Evolutionary conservation across 306 rosid genomes (phyloP).

Genomic region (Calophaca sinica): DNA sequence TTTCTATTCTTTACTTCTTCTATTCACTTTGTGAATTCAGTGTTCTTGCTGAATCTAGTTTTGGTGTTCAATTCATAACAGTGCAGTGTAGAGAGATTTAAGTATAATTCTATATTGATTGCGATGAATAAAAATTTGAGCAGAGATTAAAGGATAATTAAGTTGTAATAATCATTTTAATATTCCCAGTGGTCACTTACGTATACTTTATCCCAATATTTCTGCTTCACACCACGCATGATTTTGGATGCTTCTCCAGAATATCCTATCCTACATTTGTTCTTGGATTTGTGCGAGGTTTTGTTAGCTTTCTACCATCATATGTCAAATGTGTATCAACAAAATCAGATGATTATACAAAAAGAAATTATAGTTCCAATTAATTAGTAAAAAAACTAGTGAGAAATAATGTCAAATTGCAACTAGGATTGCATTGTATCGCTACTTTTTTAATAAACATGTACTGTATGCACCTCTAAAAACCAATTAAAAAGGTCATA

Average conservation of each 20-base stretch:
- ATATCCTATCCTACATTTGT: constrained; percentile 21
- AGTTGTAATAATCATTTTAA: background rate
- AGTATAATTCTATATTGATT: background rate
- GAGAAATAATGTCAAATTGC: background rate
- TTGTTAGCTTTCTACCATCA: background rate
- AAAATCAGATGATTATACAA: background rate
- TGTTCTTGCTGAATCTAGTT: too few species aligned
- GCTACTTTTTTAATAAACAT: background rate
- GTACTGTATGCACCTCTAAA: background rate
- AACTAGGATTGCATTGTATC: background rate
- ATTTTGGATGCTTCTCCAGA: background rate
- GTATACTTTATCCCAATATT: background rate
- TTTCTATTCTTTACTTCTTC: too few species aligned
- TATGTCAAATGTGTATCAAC: background rate
- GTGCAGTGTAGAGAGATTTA: background rate
- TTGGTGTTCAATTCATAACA: too few species aligned
- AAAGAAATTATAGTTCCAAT: constrained; percentile 14
- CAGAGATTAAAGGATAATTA: background rate
- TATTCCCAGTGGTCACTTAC: background rate
- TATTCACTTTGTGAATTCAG: too few species aligned
- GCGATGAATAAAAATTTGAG: background rate
- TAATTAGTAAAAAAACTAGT: background rate
- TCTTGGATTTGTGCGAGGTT: background rate
- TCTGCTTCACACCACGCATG: background rate
- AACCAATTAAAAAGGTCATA: background rate